A percentile compares a stretch with the other conserved stretches of the same genome.
phyloP scores from a whole-genome alignment of 352 stramenopile species.

The Halophytophthora batemanensis region DNA sequence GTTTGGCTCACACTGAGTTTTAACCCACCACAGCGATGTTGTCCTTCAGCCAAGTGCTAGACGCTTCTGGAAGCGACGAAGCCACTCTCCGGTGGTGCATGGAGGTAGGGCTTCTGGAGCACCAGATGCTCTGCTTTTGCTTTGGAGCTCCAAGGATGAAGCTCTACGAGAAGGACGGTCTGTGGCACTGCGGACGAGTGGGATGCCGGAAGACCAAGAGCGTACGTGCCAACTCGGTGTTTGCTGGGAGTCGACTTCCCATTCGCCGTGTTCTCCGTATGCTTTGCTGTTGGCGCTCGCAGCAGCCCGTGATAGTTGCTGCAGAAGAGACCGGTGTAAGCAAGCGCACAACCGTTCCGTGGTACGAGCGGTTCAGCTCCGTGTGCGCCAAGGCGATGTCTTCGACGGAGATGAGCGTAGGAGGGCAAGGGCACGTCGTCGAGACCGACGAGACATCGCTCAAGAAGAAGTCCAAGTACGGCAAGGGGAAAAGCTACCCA shows the following conservation, averaged over 20 bases:
- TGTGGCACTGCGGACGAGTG: background rate
- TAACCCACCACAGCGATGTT: slow-evolving; percentile 1
- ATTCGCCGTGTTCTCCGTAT: background rate
- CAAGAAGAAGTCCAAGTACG: slow-evolving; percentile 30
- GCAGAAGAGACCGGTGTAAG: background rate
- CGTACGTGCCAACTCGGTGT: background rate
- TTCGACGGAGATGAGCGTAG: background rate
- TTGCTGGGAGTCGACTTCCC: background rate
- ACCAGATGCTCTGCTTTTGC: background rate
- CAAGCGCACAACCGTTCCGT: background rate
- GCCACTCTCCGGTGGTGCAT: background rate
- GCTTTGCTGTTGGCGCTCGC: background rate
- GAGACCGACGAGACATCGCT: slow-evolving; percentile 31
- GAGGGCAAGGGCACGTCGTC: slow-evolving; percentile 19
- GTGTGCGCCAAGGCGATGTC: background rate
- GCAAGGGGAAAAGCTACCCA: slow-evolving; percentile 2
- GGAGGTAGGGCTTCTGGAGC: background rate
- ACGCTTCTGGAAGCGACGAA: background rate
- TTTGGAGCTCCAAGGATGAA: background rate
- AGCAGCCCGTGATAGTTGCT: background rate
- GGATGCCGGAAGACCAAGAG: slow-evolving; percentile 1
- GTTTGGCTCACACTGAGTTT: background rate
- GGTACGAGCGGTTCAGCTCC: background rate
- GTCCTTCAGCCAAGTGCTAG: background rate
- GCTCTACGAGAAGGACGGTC: background rate